Evolutionary conservation across 179 eudicot species (phyloP).

Genomic region (Silene noctiflora): DNA sequence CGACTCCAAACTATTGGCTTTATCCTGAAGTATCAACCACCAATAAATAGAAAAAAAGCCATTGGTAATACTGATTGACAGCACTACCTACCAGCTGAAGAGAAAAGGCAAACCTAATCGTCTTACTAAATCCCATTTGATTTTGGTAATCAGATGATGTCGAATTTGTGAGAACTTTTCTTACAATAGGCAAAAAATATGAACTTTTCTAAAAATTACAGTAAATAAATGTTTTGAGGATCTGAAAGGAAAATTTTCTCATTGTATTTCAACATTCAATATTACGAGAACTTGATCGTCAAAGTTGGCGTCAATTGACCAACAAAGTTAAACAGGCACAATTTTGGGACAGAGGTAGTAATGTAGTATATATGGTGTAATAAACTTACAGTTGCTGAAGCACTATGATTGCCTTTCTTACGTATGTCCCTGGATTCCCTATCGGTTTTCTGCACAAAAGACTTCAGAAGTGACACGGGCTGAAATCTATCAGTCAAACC

Average conservation of each 20-base stretch:
- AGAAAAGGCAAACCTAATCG: no score
- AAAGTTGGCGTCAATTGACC: neutral
- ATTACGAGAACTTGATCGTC: no score
- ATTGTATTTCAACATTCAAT: no score
- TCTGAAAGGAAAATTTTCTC: no score
- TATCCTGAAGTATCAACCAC: conserved; percentile 38
- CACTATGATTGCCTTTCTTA: conserved; percentile 32
- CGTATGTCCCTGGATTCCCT: conserved; percentile 31
- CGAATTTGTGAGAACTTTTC: neutral
- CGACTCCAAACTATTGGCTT: conserved; percentile 41
- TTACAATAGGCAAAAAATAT: no score
- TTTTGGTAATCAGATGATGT: neutral
- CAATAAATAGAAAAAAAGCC: neutral
- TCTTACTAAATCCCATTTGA: neutral
- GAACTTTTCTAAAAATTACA: no score
- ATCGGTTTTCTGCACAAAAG: conserved; percentile 32
- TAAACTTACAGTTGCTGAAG: conserved; percentile 32
- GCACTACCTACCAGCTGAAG: neutral
- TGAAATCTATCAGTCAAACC: conserved; percentile 48
- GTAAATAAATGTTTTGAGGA: no score
- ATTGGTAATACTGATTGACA: neutral
- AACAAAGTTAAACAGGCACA: neutral
- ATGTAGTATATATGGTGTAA: no score
- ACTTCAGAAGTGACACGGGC: conserved; percentile 41
- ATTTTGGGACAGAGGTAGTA: neutral